A percentile compares a stretch with the other conserved stretches of the same genome.
Evolutionary conservation across 441 rosid genomes (phyloP).

Genomic region (Bruguiera hainesii): DNA sequence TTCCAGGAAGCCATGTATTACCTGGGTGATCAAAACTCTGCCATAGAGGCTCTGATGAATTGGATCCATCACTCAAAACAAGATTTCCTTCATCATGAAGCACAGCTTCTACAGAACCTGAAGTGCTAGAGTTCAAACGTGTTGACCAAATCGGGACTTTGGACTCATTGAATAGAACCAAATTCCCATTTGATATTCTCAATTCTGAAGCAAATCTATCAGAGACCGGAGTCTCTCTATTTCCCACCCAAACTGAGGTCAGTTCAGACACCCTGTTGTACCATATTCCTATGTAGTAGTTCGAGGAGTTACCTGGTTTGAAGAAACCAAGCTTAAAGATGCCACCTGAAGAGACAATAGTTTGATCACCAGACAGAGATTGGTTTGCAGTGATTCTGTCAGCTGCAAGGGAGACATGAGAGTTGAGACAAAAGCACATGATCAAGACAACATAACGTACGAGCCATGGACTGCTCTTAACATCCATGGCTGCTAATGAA

Average conservation of each 20-base stretch:
- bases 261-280: neutral
- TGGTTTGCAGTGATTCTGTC: slow-evolving; percentile 32
- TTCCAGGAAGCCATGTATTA: neutral
- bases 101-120: neutral
- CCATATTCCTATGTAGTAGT: neutral
- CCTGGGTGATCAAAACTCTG: neutral
- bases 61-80: neutral
- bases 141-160: neutral
- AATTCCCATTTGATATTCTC: neutral
- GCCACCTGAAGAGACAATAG: neutral
- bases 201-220: neutral
- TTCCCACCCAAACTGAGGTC: neutral
- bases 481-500: slow-evolving; percentile 19
- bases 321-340: neutral
- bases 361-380: slow-evolving; percentile 35
- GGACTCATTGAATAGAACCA: slow-evolving; percentile 13
- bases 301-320: slow-evolving; percentile 4
- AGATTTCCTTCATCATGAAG: neutral
- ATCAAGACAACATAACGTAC: slow-evolving; percentile 9
- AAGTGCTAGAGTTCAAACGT: neutral
- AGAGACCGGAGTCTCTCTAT: slow-evolving; percentile 7
- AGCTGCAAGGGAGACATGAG: slow-evolving; percentile 22
- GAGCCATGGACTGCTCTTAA: slow-evolving; percentile 15
- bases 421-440: slow-evolving; percentile 17
- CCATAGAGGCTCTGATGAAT: neutral